Evolutionary conservation across 225 moss, liverwort and hornwort species (phyloP).

Genomic region (Marchantia paleacea): DNA sequence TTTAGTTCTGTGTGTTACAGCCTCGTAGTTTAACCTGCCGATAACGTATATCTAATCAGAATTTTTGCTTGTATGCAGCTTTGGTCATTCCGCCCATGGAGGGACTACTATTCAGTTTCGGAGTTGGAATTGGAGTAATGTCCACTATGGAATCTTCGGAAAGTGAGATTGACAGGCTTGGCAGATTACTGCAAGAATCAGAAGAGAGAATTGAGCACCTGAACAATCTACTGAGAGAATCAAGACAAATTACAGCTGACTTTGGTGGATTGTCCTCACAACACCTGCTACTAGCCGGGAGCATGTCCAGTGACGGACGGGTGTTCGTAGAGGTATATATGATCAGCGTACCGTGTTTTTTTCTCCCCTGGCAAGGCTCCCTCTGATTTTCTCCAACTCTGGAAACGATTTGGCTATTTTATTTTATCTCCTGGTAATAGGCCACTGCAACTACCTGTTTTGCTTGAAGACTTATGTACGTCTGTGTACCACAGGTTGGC

Average conservation of each 20-base stretch:
- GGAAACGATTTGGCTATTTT: too few relatives aligned
- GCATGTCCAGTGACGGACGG: conserved; percentile 16
- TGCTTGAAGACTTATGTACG: background rate
- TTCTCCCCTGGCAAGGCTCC: background rate
- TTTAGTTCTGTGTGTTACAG: too few relatives aligned
- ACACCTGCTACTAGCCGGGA: conserved; percentile 12
- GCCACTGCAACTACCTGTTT: background rate
- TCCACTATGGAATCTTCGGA: conserved; percentile 46
- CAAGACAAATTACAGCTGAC: conserved; percentile 13
- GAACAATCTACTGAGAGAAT: conserved; percentile 31
- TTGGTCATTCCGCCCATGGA: conserved; percentile 58
- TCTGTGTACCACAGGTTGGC: conserved; percentile 4
- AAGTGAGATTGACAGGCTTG: conserved; percentile 53
- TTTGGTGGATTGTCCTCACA: conserved; percentile 15
- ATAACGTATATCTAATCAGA: background rate
- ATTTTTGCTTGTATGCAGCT: conserved; percentile 42
- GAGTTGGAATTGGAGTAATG: conserved; percentile 77
- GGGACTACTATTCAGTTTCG: conserved; percentile 76
- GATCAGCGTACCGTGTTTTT: background rate
- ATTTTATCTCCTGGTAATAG: background rate
- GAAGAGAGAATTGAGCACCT: conserved; percentile 42
- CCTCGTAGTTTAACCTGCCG: too few relatives aligned
- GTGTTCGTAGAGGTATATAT: conserved; percentile 28
- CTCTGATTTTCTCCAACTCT: background rate
- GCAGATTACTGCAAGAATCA: conserved; percentile 50